Base-by-base conservation (phyloP, 257 asterid genomes). In the Jaltomata sinuosa region DNA sequence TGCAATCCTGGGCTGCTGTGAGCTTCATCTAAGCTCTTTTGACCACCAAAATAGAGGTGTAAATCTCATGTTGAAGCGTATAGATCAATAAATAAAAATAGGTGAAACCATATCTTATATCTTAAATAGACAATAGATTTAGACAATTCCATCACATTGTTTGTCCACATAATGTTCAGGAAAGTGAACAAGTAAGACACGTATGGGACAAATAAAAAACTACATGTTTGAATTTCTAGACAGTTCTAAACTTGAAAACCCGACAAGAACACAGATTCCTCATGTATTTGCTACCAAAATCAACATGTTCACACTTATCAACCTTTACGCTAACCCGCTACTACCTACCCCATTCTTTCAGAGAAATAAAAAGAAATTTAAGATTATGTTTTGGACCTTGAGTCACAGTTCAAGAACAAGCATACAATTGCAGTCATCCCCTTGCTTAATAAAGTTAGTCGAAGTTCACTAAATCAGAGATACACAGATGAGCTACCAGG, bases 1-100 rank as follows among this genome's bases (percentile, higher is more conserved):
- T 93, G 97, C 95, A 97, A 91, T 86, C 99, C 98, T 76, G 96
- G 96, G 86, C 98, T 95, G 89, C 97, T 94, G 87, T 93, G 98
- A 27, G 91, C 98, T 93, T 97, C 99, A 87, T 97, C 99, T 85
- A 97, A 88, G 89, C 87, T 97, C 99, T 97, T 94, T 59, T 69
- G 68, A 82, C 83, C 87, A 86, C 84, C 84, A 78, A 77, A 90
- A 57, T 42, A 72, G 22, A 72, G 57, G 80, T 40, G 32, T 72
- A 25, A 42, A 40, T 72, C 55, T 72, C 57, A 22, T n/a, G 50
- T 42, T 72, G 80, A 72, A 22, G 80, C 3, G 9, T 72, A 45
- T 22, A 42, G 9, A 72, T n/a, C 54, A 45, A 42, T 72, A 42
- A 29, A 22, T 42, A 40, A 72, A 21, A 72, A 42, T 8, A 11